Evolutionary conservation across 106 monocot species (phyloP).

Genomic region (Platanthera zijinensis): DNA sequence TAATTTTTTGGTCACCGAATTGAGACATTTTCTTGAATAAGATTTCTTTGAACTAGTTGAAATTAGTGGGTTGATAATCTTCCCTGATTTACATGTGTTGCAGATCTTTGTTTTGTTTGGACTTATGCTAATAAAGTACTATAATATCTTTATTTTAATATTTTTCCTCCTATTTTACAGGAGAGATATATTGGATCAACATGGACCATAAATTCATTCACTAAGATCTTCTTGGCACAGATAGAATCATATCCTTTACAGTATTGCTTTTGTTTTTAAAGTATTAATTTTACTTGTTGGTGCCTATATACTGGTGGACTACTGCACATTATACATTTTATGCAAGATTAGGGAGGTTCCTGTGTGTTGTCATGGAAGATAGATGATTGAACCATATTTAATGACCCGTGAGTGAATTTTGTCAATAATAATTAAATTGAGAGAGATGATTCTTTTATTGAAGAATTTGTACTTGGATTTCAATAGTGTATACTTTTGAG

Average conservation of each 20-base stretch:
- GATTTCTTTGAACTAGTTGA: neutral
- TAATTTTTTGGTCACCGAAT: neutral
- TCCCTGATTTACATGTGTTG: neutral
- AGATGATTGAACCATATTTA: too few relatives aligned
- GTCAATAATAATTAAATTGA: too few relatives aligned
- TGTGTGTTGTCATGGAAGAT: too few relatives aligned
- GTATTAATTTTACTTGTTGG: neutral
- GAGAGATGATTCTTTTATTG: too few relatives aligned
- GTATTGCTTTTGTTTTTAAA: neutral
- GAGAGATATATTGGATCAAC: neutral
- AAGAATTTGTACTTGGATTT: too few relatives aligned
- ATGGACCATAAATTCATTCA: neutral
- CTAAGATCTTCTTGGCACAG: neutral
- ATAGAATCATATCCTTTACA: slow-evolving; percentile 1
- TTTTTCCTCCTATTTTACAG: neutral
- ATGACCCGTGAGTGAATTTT: too few relatives aligned
- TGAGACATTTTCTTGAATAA: neutral
- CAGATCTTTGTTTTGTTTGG: neutral
- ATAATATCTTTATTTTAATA: neutral
- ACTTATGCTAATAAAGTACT: neutral
- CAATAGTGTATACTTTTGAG: too few relatives aligned
- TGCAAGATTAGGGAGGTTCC: too few relatives aligned
- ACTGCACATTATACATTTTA: too few relatives aligned
- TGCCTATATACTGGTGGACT: neutral
- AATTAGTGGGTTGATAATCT: neutral